Evolutionary conservation across 768 basidiomycete genomes (phyloP).

Genomic region (Mycena galopus): DNA sequence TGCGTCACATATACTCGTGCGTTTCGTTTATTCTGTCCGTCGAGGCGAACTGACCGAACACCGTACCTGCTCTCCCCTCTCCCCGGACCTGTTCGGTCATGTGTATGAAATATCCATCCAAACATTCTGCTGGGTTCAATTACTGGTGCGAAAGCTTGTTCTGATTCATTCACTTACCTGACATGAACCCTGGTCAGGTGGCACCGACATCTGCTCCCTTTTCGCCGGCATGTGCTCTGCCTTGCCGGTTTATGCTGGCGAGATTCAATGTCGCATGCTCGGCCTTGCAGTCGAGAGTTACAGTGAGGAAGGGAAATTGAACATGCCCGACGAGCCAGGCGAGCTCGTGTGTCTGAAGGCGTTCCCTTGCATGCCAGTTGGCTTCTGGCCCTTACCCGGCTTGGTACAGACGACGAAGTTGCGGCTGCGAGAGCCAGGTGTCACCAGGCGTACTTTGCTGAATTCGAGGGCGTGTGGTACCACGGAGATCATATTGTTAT

Average conservation of each 20-base stretch:
- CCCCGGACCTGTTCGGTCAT: slow-evolving; percentile 78
- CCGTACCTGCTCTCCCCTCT: slow-evolving; percentile 84
- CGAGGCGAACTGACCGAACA: too few relatives aligned
- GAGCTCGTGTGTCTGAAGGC: slow-evolving; percentile 79
- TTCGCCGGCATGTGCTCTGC: slow-evolving; percentile 85
- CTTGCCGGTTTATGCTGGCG: slow-evolving; percentile 83
- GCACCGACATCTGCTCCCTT: slow-evolving; percentile 88
- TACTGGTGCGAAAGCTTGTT: slow-evolving; percentile 63
- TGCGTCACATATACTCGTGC: slow-evolving; percentile 85
- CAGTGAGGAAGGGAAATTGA: slow-evolving; percentile 57
- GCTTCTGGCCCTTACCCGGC: slow-evolving; percentile 85
- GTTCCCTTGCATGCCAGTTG: slow-evolving; percentile 86
- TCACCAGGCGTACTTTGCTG: slow-evolving; percentile 78
- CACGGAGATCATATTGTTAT: slow-evolving; percentile 88
- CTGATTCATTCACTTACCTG: slow-evolving; percentile 6
- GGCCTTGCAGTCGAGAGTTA: slow-evolving; percentile 83
- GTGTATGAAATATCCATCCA: slow-evolving; percentile 75
- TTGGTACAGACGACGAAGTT: slow-evolving; percentile 70
- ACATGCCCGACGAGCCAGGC: slow-evolving; percentile 65
- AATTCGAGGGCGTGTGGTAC: slow-evolving; percentile 79
- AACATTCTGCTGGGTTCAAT: slow-evolving; percentile 79
- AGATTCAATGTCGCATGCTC: slow-evolving; percentile 86
- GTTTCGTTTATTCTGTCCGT: too few relatives aligned
- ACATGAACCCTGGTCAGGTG: slow-evolving; percentile 58
- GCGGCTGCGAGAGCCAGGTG: slow-evolving; percentile 68